Percentiles rank a stretch among this genome's conserved stretches.
Conservation (phyloP, 805 yeast species). For the Cyberlindnera suaveolens region DNA sequence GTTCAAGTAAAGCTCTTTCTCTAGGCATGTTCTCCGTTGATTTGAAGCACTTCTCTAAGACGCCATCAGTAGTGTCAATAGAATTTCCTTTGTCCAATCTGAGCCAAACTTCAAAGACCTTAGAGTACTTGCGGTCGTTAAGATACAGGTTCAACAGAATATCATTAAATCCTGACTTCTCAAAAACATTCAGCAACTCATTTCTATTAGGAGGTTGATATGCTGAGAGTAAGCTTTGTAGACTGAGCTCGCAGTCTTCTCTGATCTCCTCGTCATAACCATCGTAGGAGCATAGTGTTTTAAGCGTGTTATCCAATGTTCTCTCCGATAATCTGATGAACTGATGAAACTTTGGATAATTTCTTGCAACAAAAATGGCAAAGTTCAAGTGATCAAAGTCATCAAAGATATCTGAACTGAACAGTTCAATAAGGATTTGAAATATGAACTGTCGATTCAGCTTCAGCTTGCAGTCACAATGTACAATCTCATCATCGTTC, state of each 20-base stretch:
- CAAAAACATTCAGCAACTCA: slow-evolving; percentile 42
- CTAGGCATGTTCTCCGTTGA: slow-evolving; percentile 16
- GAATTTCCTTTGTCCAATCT: slow-evolving; percentile 23
- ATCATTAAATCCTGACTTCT: slow-evolving; percentile 47
- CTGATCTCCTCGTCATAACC: slow-evolving; percentile 23
- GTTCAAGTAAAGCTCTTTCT: slow-evolving; percentile 15
- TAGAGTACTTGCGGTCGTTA: slow-evolving; percentile 43
- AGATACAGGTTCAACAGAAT: slow-evolving; percentile 55
- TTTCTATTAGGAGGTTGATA: slow-evolving; percentile 55
- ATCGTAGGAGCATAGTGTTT: slow-evolving; percentile 40
- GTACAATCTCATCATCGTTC: slow-evolving; percentile 48
- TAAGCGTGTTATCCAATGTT: slow-evolving; percentile 41
- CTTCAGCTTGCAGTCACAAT: slow-evolving; percentile 19
- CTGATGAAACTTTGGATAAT: slow-evolving; percentile 80
- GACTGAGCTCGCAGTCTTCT: slow-evolving; percentile 68
- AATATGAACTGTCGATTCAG: slow-evolving; percentile 73
- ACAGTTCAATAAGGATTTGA: slow-evolving; percentile 61
- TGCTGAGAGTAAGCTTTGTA: slow-evolving; percentile 62
- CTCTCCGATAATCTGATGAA: slow-evolving; percentile 68
- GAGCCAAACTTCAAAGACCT: slow-evolving; percentile 52
- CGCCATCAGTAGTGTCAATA: slow-evolving; percentile 21
- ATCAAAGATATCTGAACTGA: slow-evolving; percentile 32
- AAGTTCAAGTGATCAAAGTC: slow-evolving; percentile 30
- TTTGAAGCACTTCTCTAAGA: slow-evolving; percentile 22
- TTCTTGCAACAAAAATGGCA: slow-evolving; percentile 71